A percentile compares a stretch with the other conserved stretches of the same genome.
Evolutionary conservation across 306 rosid species (phyloP).

Genomic region (apple (Malus domestica)): DNA sequence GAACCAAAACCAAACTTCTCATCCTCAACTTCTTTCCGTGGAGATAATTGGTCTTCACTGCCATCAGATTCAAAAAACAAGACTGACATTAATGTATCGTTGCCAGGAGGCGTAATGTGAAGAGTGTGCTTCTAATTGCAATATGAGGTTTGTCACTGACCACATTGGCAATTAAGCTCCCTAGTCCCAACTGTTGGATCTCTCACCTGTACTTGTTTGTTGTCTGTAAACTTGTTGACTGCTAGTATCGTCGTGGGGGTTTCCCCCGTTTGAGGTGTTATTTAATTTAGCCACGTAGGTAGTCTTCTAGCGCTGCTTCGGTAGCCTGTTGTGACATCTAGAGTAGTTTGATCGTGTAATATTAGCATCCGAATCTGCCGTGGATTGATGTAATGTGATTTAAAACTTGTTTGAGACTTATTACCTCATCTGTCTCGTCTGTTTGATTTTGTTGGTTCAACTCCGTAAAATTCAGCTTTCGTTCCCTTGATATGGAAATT

Average conservation of each 20-base stretch:
- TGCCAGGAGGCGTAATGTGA: conserved; percentile 43
- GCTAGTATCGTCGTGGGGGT: conserved; percentile 19
- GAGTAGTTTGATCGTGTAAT: conserved; percentile 39
- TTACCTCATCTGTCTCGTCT: not conserved
- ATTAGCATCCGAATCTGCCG: conserved; percentile 29
- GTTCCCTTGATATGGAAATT: not conserved
- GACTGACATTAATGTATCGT: conserved; percentile 65
- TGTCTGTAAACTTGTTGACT: conserved; percentile 37
- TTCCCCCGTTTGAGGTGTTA: conserved; percentile 17
- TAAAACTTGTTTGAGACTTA: conserved; percentile 3
- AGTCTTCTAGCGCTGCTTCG: conserved; percentile 24
- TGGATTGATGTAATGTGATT: conserved; percentile 35
- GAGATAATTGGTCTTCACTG: conserved; percentile 64
- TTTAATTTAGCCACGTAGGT: conserved; percentile 35
- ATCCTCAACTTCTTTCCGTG: conserved; percentile 48
- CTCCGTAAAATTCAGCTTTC: not conserved
- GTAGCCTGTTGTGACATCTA: conserved; percentile 28
- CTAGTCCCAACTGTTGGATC: conserved; percentile 22
- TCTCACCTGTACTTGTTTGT: conserved; percentile 23
- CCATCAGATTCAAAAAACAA: conserved; percentile 50
- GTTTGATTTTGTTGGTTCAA: not conserved
- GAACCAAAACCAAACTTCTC: conserved; percentile 49
- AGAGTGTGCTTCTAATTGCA: conserved; percentile 2
- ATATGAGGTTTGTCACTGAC: conserved; percentile 27
- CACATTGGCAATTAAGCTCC: conserved; percentile 26